phyloP scores from a whole-genome alignment of 139 green algal genomes.

The Trebouxia sp. region DNA sequence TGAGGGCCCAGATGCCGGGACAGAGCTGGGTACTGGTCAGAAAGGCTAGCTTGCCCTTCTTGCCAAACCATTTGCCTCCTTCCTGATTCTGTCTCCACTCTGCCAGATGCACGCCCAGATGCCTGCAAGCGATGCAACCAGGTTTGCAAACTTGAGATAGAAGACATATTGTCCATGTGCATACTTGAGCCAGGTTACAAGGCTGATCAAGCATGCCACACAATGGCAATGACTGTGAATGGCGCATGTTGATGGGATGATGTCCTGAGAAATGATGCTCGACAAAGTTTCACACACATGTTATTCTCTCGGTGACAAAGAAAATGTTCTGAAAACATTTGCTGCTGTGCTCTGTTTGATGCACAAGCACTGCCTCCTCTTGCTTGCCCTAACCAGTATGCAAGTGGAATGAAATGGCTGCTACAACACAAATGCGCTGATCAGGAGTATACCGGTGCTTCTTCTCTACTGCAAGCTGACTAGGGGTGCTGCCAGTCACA shows the following conservation, averaged over 20 bases:
- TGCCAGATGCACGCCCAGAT: conserved; percentile 66
- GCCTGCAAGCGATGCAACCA: conserved; percentile 18
- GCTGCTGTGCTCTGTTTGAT: too few relatives aligned
- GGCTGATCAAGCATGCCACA: too few relatives aligned
- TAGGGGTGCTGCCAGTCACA: conserved; percentile 82
- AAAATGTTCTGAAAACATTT: too few relatives aligned
- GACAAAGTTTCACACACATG: too few relatives aligned
- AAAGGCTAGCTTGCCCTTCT: conserved; percentile 50
- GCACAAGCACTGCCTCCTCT: too few relatives aligned
- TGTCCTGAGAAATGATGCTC: too few relatives aligned
- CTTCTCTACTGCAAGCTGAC: conserved; percentile 91
- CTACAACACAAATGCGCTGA: too few relatives aligned
- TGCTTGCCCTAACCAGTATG: too few relatives aligned
- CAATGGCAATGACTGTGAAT: neutral
- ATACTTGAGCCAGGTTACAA: neutral
- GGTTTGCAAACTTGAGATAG: too few relatives aligned
- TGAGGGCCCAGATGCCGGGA: conserved; percentile 79
- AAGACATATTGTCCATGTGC: neutral
- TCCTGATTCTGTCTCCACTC: conserved; percentile 57
- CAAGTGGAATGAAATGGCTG: too few relatives aligned
- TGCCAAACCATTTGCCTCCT: conserved; percentile 48
- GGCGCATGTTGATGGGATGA: too few relatives aligned
- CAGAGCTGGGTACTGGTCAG: conserved; percentile 75
- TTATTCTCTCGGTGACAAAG: too few relatives aligned
- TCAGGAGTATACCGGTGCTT: conserved; percentile 80